phyloP scores from a whole-genome alignment of 2,329 filamentous ascomycete genomes.

The Sporothrix pseudoabietina region DNA sequence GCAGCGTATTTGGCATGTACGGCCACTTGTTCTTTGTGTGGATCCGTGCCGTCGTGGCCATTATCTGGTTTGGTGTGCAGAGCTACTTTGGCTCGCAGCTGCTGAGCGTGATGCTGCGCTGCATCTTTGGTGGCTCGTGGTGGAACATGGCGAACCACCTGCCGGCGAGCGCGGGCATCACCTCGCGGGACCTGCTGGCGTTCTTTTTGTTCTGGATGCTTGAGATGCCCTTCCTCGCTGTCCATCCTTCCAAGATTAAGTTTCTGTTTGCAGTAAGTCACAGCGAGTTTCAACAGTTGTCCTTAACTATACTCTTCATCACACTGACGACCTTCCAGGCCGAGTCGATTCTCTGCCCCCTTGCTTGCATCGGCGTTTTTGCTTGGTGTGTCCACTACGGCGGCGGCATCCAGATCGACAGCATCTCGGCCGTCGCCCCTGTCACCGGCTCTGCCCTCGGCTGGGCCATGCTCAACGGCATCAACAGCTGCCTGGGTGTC shows the following conservation, averaged over 20 bases:
- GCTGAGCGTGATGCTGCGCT: conserved; percentile 36
- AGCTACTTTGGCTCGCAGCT: conserved; percentile 31
- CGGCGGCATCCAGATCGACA: conserved; percentile 36
- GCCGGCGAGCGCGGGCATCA: conserved; percentile 43
- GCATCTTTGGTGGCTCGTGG: conserved; percentile 42
- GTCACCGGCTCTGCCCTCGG: conserved; percentile 40
- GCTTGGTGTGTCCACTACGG: conserved; percentile 29
- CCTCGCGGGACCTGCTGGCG: conserved; percentile 41
- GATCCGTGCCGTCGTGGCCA: conserved; percentile 29
- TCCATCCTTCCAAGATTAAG: conserved; percentile 47
- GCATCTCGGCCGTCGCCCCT: conserved; percentile 36
- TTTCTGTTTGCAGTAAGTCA: conserved; percentile 37
- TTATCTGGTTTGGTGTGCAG: conserved; percentile 33
- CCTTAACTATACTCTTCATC: background rate
- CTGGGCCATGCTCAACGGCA: conserved; percentile 45
- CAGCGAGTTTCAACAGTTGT: background rate
- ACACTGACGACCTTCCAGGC: conserved; percentile 19
- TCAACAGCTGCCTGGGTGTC: conserved; percentile 45
- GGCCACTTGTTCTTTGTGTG: conserved; percentile 28
- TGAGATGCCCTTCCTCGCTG: conserved; percentile 46
- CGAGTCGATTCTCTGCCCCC: conserved; percentile 45
- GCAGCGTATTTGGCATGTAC: conserved; percentile 32
- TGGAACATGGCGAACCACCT: conserved; percentile 43
- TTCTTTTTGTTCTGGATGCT: conserved; percentile 45
- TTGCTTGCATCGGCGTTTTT: conserved; percentile 30